Conservation (phyloP, 768 basidiomycete genomes). For the Fomitopsis pulvina region DNA sequence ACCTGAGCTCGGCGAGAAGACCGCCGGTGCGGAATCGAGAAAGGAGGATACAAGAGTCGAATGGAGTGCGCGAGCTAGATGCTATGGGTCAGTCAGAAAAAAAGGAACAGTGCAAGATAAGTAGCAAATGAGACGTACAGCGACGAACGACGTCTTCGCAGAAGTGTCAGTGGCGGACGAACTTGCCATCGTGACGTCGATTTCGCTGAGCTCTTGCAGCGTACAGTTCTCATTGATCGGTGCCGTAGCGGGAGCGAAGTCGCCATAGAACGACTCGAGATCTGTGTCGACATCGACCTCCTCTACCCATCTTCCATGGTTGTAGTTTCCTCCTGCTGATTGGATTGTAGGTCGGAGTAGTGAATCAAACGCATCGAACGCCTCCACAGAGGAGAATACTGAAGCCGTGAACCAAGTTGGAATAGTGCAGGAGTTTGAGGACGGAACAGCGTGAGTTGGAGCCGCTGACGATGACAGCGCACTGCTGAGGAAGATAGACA, state of each 20-base stretch:
- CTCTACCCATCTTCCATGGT: constrained; percentile 25
- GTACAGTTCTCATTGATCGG: constrained; percentile 12
- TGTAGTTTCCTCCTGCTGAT: not conserved
- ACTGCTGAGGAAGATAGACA: constrained; percentile 56
- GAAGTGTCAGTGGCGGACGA: constrained; percentile 5
- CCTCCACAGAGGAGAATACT: constrained; percentile 46
- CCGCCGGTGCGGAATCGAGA: constrained; percentile 79
- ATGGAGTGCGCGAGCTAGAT: constrained; percentile 68
- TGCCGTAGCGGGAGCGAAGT: constrained; percentile 9
- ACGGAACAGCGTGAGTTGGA: not conserved
- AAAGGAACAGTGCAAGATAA: no score
- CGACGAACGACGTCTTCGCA: constrained; percentile 9
- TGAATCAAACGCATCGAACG: constrained; percentile 49
- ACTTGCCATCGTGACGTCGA: not conserved
- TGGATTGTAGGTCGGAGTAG: constrained; percentile 28
- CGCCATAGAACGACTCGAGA: constrained; percentile 28
- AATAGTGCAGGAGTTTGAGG: constrained; percentile 18
- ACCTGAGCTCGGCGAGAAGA: constrained; percentile 62
- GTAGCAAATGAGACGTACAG: constrained; percentile 11
- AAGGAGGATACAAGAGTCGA: constrained; percentile 76
- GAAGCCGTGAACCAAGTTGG: constrained; percentile 61
- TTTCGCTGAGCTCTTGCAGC: constrained; percentile 17
- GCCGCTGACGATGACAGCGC: constrained; percentile 28
- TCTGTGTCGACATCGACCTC: constrained; percentile 31
- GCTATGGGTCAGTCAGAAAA: constrained; percentile 30